Conservation (phyloP, 1,284 basidiomycete species). For the Rhodotorula mucilaginosa region DNA sequence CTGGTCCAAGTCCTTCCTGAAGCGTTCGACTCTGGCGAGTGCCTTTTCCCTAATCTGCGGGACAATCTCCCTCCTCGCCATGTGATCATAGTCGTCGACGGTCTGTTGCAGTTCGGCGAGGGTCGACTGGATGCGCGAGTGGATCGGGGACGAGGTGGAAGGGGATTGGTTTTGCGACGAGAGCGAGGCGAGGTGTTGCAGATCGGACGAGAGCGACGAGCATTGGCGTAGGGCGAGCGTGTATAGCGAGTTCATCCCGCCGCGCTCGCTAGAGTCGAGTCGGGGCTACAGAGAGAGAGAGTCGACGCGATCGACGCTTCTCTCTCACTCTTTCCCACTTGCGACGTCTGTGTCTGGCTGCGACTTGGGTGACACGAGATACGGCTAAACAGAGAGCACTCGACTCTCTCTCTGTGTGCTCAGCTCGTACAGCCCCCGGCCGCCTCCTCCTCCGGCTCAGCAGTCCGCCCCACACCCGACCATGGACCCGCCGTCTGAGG, state of each 20-base stretch:
- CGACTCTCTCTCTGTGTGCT: no score
- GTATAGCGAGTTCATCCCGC: conserved; percentile 84
- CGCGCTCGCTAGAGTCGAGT: no score
- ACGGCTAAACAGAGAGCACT: no score
- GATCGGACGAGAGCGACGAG: conserved; percentile 78
- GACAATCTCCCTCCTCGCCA: conserved; percentile 90
- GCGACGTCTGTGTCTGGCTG: no score
- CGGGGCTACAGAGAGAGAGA: not conserved
- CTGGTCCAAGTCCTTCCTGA: conserved; percentile 52
- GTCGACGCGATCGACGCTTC: no score
- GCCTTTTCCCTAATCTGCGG: conserved; percentile 93
- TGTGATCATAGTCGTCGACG: conserved; percentile 91
- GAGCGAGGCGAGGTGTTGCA: conserved; percentile 49
- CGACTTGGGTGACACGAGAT: no score
- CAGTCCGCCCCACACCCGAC: not conserved
- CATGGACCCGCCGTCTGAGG: conserved; percentile 12
- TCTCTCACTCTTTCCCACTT: not conserved
- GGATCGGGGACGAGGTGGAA: conserved; percentile 30
- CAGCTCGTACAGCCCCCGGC: no score
- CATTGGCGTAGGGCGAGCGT: conserved; percentile 88
- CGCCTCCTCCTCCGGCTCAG: no score
- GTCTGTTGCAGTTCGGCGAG: conserved; percentile 86
- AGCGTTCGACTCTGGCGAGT: conserved; percentile 60
- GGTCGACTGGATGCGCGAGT: conserved; percentile 88
- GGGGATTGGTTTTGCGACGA: not conserved